Evolutionary conservation across 192 early-diverging fungal genomes (phyloP), one percentile per base, ranked within the genome.

Genomic region (Coemansia sp.): DNA sequence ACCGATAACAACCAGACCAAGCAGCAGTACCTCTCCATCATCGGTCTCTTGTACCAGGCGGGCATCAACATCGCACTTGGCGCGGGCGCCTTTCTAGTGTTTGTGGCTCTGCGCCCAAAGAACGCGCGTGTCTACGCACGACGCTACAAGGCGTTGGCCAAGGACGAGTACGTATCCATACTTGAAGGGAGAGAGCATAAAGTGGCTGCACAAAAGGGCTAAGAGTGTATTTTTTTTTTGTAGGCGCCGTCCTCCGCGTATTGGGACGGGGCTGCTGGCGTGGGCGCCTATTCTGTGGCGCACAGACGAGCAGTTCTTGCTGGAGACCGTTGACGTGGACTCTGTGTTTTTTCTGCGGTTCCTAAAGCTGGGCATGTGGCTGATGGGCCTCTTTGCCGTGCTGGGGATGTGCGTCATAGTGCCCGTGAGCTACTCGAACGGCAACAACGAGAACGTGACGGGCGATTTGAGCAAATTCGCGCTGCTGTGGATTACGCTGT

Each of bases 311-410:
- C 67, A 78, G 57, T 79, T 75, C 16, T 61, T 92, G 34, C 72
- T 90, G 25, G 85, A 86, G 11, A 88, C 85, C 28, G 85, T 90
- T 1, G 91, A 87, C 38, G 69, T 87, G n/a, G 90, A 92, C 68
- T 87, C 89, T 10, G 87, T 90, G 26, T 72, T 90, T 41, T 88
- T 91, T 61, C 77, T 92, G 59, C 80, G 86, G 2, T 92, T 90
- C 61, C 50, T 91, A 18, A 81, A 80, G 23, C 77, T 90, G 68
- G 80, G 83, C 43, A 83, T 85, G 39, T 77, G 83, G 60, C 61
- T 88, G n/a, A 81, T 91, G 37, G 71, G 81, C 20, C 73, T 79
- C 33, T 83, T 89, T 56, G 73, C 79, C n/a, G 31, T 85, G 18
- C 36, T 89, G 5, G 90, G 91, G 21, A 74, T 86, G 65, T 82